Conservation (phyloP, 2,329 filamentous ascomycete genomes). For the Aspergillus sp. region DNA sequence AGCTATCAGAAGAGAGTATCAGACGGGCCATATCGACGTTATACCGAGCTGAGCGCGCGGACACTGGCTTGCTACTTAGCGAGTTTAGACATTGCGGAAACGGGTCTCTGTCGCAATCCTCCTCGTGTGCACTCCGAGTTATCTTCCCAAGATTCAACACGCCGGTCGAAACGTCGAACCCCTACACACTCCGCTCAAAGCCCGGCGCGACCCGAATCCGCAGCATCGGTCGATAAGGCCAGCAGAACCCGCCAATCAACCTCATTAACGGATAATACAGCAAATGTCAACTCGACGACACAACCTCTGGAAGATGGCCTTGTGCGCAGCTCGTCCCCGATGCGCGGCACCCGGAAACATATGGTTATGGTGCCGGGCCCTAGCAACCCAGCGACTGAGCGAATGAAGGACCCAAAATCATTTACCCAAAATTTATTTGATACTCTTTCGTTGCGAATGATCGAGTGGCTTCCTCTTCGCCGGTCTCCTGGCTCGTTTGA, state of each 20-base stretch:
- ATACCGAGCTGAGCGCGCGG: constrained; percentile 77
- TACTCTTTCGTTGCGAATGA: constrained; percentile 45
- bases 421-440: constrained; percentile 61
- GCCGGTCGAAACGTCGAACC: constrained; percentile 32
- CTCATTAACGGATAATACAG: background rate
- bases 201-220: background rate
- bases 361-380: constrained; percentile 17
- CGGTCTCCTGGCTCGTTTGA: constrained; percentile 26
- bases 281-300: background rate
- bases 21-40: constrained; percentile 70
- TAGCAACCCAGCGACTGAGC: constrained; percentile 24
- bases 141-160: constrained; percentile 24
- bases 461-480: constrained; percentile 48
- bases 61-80: constrained; percentile 78
- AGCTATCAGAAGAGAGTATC: constrained; percentile 70
- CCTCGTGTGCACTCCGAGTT: constrained; percentile 30
- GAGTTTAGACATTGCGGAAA: constrained; percentile 73
- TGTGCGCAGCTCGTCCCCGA: background rate
- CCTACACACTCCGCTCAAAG: constrained; percentile 25
- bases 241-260: background rate
- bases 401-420: constrained; percentile 58
- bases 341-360: constrained; percentile 8
- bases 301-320: background rate
- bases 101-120: constrained; percentile 62
- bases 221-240: background rate